Base-by-base conservation (phyloP, 345 rosid genomes). In the Hibiscus syriacus region DNA sequence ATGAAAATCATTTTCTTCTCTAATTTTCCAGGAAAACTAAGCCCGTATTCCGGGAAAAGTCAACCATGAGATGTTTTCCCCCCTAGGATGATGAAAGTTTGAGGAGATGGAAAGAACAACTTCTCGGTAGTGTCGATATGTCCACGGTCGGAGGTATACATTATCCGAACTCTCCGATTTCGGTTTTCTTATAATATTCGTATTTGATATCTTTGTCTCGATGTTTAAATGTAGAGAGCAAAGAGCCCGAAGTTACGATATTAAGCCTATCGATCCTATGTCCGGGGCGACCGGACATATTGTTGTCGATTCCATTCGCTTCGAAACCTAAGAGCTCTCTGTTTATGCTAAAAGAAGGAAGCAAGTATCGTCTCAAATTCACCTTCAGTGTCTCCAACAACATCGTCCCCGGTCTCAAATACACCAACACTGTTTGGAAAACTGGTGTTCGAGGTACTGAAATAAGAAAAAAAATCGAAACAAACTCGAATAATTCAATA, bases 31-130 rank as follows among this genome's bases (percentile, higher is more conserved):
- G 43, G 25, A n/a, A 58, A 58, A 58, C 38, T 5, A 55, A 12
- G 32, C 59, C 59, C 32, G 14, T 11, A 52, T 2, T 52, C 55
- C 55, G 22, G 10, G 26, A 52, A 20, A 20, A 19, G 5, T 4
- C 11, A 11, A 2, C 29, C 10, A 11, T 27, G 17, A 12, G 0
- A 1, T 55, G 14, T 26, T 59, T 1, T 53, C 13, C 36, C 2
- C 7, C 59, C 57, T 55, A 88, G 97, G 97, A 91, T 50, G 97
- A 91, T 78, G 97, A 91, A 72, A 91, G 97, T 85, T 80, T 91
- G 79, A 87, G 96, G 82, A 91, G 87, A 73, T 91, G 97, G 97
- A 91, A 91, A 74, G 95, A 91, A 73, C 97, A 91, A 54, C 97
- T 91, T 48, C 90, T 91, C 25, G 89, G 95, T 3, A 75, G 78